These are phyloP conservation scores for Ophiostoma sp. DNA, from an alignment of 2,329 filamentous ascomycete genomes.

Conservation along the genomic window DNA sequence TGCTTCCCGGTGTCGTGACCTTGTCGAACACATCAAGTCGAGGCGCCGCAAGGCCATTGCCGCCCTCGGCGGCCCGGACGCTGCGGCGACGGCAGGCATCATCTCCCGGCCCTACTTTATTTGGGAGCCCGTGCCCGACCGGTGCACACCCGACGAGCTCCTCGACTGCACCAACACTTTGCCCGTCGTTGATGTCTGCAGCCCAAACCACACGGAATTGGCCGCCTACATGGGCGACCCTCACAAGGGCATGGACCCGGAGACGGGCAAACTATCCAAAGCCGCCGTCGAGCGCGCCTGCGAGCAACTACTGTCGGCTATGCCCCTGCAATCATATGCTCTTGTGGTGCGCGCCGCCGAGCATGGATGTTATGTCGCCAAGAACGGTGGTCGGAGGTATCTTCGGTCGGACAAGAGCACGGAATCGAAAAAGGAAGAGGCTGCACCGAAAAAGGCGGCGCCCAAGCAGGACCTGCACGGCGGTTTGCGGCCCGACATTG, in stretches of 20 bases:
- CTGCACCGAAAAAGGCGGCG: conserved; percentile 26
- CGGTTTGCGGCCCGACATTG: conserved; percentile 58
- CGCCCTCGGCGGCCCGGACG: conserved; percentile 39
- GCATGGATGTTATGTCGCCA: conserved; percentile 67
- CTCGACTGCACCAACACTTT: conserved; percentile 65
- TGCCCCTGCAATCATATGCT: conserved; percentile 64
- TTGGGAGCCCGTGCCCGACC: conserved; percentile 93
- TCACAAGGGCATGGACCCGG: conserved; percentile 53
- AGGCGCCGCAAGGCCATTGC: conserved; percentile 41
- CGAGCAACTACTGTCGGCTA: conserved; percentile 62
- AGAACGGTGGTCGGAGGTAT: conserved; percentile 52
- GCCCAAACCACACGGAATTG: conserved; percentile 88
- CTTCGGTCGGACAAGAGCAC: conserved; percentile 36
- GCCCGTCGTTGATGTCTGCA: conserved; percentile 62
- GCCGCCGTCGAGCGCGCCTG: conserved; percentile 58
- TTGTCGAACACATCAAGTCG: conserved; percentile 70
- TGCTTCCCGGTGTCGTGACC: conserved; percentile 70
- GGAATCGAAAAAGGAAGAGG: conserved; percentile 28
- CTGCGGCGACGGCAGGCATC: background rate
- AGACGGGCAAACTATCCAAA: conserved; percentile 55
- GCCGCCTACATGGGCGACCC: conserved; percentile 74
- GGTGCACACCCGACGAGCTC: conserved; percentile 71
- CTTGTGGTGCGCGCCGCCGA: conserved; percentile 71
- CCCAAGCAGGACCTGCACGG: conserved; percentile 51
- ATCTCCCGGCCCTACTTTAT: conserved; percentile 68